These are phyloP conservation scores for Penicillium sclerotiorum DNA, from an alignment of 2,329 filamentous ascomycete genomes.

Conservation along the genomic window DNA sequence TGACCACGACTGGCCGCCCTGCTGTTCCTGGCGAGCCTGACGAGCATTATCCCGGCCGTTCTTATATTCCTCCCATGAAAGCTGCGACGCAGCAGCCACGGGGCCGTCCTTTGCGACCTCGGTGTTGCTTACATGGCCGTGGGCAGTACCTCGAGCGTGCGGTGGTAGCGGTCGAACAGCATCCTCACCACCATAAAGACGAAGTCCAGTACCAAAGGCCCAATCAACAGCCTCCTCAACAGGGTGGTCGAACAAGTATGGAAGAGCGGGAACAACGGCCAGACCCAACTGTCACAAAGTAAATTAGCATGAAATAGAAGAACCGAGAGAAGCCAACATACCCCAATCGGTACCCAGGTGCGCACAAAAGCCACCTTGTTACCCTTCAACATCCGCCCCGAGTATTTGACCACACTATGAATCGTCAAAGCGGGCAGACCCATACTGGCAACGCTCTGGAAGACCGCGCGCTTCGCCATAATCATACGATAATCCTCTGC, in stretches of 20 bases:
- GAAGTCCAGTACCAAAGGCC: constrained; percentile 81
- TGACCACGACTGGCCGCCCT: neutral
- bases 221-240: constrained; percentile 92
- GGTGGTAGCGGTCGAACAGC: constrained; percentile 49
- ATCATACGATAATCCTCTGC: constrained; percentile 89
- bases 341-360: constrained; percentile 88
- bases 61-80: constrained; percentile 42
- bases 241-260: constrained; percentile 84
- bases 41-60: constrained; percentile 30
- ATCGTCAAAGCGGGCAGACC: constrained; percentile 92
- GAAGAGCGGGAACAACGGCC: constrained; percentile 78
- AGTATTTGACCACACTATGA: constrained; percentile 88
- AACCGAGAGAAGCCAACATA: constrained; percentile 53
- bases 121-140: neutral
- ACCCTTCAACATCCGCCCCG: constrained; percentile 80
- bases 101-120: neutral
- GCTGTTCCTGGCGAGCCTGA: constrained; percentile 26
- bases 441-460: constrained; percentile 91
- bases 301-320: constrained; percentile 20
- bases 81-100: constrained; percentile 14
- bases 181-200: constrained; percentile 66
- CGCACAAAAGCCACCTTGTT: constrained; percentile 73
- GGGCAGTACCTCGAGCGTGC: constrained; percentile 6
- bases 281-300: constrained; percentile 58
- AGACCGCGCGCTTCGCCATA: constrained; percentile 86